phyloP scores from a whole-genome alignment of 371 early-diverging fungal species.

The Massospora cicadina region DNA sequence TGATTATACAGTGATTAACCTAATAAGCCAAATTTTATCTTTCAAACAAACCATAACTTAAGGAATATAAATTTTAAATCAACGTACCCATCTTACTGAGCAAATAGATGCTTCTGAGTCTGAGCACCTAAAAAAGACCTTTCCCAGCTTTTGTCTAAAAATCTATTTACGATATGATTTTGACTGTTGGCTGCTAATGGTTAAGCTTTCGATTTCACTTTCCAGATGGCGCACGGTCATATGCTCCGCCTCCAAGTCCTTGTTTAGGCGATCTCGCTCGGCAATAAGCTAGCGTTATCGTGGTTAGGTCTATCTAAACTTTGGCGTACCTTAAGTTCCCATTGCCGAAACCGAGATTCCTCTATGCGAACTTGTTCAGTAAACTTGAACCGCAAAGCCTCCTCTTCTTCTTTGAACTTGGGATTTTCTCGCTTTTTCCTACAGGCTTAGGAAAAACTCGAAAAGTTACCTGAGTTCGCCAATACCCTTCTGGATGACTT shows the following conservation, averaged over 20 bases:
- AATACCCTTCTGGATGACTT: constrained; percentile 4
- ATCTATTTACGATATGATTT: constrained; percentile 6
- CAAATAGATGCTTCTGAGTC: too few relatives aligned
- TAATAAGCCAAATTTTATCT: too few relatives aligned
- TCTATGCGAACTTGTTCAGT: constrained; percentile 88
- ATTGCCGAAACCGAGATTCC: constrained; percentile 87
- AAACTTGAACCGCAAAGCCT: constrained; percentile 71
- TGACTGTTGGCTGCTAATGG: not conserved
- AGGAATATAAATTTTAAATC: too few relatives aligned
- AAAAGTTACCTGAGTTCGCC: not conserved
- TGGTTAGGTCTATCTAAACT: constrained; percentile 2
- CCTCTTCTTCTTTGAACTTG: constrained; percentile 89
- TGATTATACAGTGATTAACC: too few relatives aligned
- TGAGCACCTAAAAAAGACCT: too few relatives aligned
- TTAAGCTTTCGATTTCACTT: constrained; percentile 43
- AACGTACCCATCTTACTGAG: too few relatives aligned
- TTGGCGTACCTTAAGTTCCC: constrained; percentile 77
- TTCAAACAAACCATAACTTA: too few relatives aligned
- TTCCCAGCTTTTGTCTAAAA: too few relatives aligned
- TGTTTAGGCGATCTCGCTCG: constrained; percentile 87
- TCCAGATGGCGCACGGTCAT: constrained; percentile 71
- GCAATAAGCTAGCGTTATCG: constrained; percentile 59
- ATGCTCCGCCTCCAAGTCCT: constrained; percentile 86
- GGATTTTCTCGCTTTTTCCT: constrained; percentile 49
- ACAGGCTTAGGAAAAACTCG: constrained; percentile 9